These are phyloP conservation scores for Eleusine coracana DNA, from an alignment of 176 grass and related monocot genomes.

Conservation along the genomic window DNA sequence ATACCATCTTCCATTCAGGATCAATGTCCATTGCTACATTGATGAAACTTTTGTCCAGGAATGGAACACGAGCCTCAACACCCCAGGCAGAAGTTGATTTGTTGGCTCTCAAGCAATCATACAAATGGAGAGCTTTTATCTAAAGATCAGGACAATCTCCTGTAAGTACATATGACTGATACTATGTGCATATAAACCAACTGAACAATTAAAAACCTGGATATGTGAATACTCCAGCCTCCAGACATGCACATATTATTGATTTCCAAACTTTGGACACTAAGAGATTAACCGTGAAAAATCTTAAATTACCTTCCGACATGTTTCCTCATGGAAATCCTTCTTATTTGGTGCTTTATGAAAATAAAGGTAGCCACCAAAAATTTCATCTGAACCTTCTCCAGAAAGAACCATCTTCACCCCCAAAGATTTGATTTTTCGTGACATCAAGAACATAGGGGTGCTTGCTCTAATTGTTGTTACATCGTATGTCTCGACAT, in stretches of 20 bases:
- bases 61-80: constrained; percentile 92
- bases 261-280: constrained; percentile 10
- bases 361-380: constrained; percentile 98
- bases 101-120: constrained; percentile 97
- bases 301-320: constrained; percentile 69
- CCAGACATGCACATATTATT: background rate
- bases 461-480: constrained; percentile 96
- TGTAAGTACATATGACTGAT: constrained; percentile 23
- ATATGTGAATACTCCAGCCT: background rate
- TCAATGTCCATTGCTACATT: constrained; percentile 91
- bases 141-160: constrained; percentile 41
- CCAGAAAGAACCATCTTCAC: constrained; percentile 99
- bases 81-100: constrained; percentile 98
- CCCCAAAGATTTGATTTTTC: constrained; percentile 97
- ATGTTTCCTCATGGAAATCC: constrained; percentile 93
- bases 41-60: constrained; percentile 95
- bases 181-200: background rate
- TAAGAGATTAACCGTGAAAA: constrained; percentile 5
- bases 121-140: constrained; percentile 98
- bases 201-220: background rate
- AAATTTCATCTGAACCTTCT: constrained; percentile 98
- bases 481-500: constrained; percentile 89
- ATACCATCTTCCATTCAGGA: constrained; percentile 99
- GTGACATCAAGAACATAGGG: constrained; percentile 97
- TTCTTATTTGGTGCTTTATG: constrained; percentile 99